phyloP scores from a whole-genome alignment of 768 basidiomycete genomes.

The Leccinum broughii region DNA sequence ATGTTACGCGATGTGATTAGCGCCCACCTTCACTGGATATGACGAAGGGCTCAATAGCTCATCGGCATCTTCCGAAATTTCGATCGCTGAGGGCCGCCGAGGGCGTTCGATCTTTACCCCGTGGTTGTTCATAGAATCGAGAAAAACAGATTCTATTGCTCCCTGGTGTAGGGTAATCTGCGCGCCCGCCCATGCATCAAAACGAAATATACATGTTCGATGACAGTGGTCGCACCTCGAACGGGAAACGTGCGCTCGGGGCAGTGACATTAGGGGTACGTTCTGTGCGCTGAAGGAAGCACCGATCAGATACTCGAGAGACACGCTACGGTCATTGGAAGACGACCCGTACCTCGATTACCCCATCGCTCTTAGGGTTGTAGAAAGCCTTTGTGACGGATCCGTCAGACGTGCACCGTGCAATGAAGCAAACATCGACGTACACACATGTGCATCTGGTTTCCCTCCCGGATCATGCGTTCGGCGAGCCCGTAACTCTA shows the following conservation, averaged over 20 bases:
- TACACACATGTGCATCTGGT: constrained; percentile 1
- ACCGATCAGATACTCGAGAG: background rate
- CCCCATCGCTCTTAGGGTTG: background rate
- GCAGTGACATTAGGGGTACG: background rate
- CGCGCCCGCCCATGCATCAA: background rate
- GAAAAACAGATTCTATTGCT: background rate
- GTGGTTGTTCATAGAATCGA: background rate
- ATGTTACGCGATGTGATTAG: too few species aligned
- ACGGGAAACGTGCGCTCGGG: background rate
- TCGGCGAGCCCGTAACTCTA: background rate
- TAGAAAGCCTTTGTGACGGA: background rate
- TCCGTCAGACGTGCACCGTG: background rate
- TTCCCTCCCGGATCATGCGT: background rate
- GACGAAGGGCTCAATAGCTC: background rate
- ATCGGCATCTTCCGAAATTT: background rate
- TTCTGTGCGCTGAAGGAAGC: background rate
- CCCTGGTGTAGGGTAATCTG: background rate
- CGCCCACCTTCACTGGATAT: background rate
- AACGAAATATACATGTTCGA: too few species aligned
- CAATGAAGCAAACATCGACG: background rate
- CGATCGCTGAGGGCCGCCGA: background rate
- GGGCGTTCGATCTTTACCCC: background rate
- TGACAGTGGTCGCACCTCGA: background rate
- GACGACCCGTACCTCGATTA: background rate
- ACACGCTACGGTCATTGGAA: background rate